Evolutionary conservation across 2,329 filamentous ascomycete species (phyloP), one percentile per base, ranked within the genome.

Genomic region (Ambrosiella xylebori): DNA sequence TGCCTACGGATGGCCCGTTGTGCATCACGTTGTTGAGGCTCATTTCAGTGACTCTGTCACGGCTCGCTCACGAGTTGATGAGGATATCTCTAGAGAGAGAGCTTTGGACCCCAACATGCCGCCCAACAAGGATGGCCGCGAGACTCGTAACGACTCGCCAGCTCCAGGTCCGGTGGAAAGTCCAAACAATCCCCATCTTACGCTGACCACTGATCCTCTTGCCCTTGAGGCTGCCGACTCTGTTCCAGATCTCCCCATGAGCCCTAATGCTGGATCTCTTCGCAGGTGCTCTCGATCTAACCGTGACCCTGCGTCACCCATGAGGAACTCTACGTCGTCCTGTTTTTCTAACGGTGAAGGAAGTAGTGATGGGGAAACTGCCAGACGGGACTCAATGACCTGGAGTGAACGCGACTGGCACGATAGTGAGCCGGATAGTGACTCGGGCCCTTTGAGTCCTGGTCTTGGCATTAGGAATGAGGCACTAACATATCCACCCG

Each of bases 1-100:
- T 66, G 93, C 93, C 0, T 95, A 95, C 65, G 93, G 93, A 1
- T 98, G 93, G 93, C 93, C 93, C 0, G 93, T 98, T 0, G 75
- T 97, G 54, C 90, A 96, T 70, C 93, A 98, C 70, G 73, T 97
- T 17, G 91, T 93, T 56, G 90, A 97, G 65, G 89, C 88, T 0
- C 93, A 98, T 71, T 98, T 98, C 67, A 86, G 82, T 57, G 86
- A 94, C 66, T 82, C 81, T 0, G 68, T 67, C 7, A 63, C 77
- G 1, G 83, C 86, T 0, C 75, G 77, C 13, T 82, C 78, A 0
- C 75, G 80, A 1, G 86, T 90, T 64, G 80, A 85, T 54, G 70
- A 84, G 38, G 84, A 88, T 67, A 71, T 75, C 47, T 77, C 74
- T n/a, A 68, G 70, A 0, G 89, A 95, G 65, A 78, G 85, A 9